Evolutionary conservation across 371 early-diverging fungal genomes (phyloP).

Genomic region (Zychaea mexicana): DNA sequence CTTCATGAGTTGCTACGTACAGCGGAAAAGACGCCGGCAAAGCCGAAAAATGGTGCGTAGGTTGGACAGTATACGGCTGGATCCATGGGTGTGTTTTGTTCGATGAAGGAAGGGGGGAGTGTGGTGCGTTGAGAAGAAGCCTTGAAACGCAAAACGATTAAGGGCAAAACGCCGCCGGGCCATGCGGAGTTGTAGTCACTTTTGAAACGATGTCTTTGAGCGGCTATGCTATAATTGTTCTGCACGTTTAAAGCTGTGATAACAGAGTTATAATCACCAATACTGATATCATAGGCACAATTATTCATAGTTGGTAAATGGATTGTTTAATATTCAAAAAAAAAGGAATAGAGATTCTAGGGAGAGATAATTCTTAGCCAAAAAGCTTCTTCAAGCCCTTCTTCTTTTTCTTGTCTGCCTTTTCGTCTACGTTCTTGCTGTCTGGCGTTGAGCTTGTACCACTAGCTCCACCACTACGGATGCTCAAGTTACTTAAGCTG

Average conservation of each 20-base stretch:
- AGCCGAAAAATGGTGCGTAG: conserved; percentile 53
- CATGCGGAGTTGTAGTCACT: neutral
- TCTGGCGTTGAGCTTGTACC: neutral
- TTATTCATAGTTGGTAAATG: no score
- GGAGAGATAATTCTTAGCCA: conserved; percentile 15
- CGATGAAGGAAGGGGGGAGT: neutral
- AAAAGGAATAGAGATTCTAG: neutral
- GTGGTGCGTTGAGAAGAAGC: neutral
- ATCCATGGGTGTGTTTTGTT: conserved; percentile 19
- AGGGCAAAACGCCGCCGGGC: neutral
- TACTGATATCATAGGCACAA: no score
- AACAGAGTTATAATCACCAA: no score
- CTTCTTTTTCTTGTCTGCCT: conserved; percentile 49
- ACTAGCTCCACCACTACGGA: conserved; percentile 11
- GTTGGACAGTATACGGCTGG: conserved; percentile 46
- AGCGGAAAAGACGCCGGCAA: conserved; percentile 52
- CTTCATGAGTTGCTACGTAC: no score
- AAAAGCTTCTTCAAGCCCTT: conserved; percentile 44
- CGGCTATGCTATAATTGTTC: neutral
- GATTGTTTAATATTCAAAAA: no score
- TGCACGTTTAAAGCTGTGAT: neutral
- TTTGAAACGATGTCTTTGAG: neutral
- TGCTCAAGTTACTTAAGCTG: conserved; percentile 27
- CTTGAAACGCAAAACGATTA: neutral
- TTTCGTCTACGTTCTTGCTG: conserved; percentile 11